Conservation (phyloP, 768 basidiomycete species). For the Boletus pseudo-olivaceus region DNA sequence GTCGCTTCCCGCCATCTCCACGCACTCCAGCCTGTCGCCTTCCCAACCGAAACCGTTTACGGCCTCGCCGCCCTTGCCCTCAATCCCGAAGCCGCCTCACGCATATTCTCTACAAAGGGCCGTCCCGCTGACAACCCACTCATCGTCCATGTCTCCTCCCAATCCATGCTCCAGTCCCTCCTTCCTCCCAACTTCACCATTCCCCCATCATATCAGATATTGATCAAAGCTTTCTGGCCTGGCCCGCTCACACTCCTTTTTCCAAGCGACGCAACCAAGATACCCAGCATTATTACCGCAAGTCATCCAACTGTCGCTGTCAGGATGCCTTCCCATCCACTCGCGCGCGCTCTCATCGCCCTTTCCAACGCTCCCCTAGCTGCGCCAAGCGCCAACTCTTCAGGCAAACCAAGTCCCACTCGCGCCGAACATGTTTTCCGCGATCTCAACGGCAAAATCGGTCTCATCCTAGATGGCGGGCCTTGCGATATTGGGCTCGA, state of each 20-base stretch:
- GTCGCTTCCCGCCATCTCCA: conserved; percentile 51
- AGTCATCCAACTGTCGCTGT: conserved; percentile 80
- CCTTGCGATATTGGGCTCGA: conserved; percentile 87
- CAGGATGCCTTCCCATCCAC: conserved; percentile 91
- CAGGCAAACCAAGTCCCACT: conserved; percentile 93
- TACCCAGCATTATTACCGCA: conserved; percentile 80
- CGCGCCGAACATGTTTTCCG: conserved; percentile 77
- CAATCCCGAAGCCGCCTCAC: conserved; percentile 53
- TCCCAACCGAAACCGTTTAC: conserved; percentile 98
- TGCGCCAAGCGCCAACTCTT: conserved; percentile 93
- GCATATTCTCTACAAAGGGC: conserved; percentile 87
- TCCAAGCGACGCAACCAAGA: conserved; percentile 56
- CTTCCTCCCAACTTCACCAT: conserved; percentile 64
- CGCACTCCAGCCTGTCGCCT: conserved; percentile 61
- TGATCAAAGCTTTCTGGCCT: conserved; percentile 92
- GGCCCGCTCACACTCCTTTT: conserved; percentile 92
- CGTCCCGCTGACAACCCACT: conserved; percentile 95
- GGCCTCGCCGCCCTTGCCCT: conserved; percentile 91
- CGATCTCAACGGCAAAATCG: conserved; percentile 74
- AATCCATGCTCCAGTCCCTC: conserved; percentile 72
- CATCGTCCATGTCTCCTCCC: conserved; percentile 92
- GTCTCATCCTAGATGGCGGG: conserved; percentile 89
- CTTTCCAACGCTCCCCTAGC: conserved; percentile 73
- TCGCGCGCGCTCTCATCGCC: conserved; percentile 86
- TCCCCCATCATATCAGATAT: conserved; percentile 60